Evolutionary conservation across 78 protist species (phyloP).

Genomic region (Dictyostelium capitatum): DNA sequence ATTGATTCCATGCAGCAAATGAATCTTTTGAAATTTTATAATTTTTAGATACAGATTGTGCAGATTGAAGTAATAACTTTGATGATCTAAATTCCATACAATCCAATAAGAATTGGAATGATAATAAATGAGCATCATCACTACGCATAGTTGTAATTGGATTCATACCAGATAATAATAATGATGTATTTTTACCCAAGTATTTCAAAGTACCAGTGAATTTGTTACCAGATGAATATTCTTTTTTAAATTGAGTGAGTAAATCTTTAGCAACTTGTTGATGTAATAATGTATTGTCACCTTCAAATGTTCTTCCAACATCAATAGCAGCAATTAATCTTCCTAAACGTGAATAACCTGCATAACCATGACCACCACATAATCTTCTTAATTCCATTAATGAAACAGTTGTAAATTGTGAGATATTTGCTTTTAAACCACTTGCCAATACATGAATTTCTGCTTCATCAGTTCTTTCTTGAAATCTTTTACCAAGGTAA

Average conservation of each 20-base stretch:
- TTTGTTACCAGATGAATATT: conserved; percentile 44
- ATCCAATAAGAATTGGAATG: conserved; percentile 26
- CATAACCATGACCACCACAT: conserved; percentile 94
- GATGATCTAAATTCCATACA: conserved; percentile 68
- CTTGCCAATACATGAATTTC: conserved; percentile 73
- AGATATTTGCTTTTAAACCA: conserved; percentile 37
- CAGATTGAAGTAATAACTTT: conserved; percentile 40
- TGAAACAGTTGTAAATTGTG: conserved; percentile 11
- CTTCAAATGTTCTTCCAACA: conserved; percentile 79
- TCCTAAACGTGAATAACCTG: conserved; percentile 39
- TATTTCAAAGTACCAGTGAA: conserved; percentile 74
- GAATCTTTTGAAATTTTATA: conserved; percentile 44
- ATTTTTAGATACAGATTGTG: conserved; percentile 49
- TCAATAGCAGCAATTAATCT: background rate
- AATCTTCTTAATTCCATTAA: conserved; percentile 61
- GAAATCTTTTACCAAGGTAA: conserved; percentile 21
- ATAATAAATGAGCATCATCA: conserved; percentile 40
- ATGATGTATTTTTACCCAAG: conserved; percentile 53
- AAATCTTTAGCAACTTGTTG: conserved; percentile 88
- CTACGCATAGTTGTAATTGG: conserved; percentile 44
- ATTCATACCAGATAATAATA: conserved; percentile 30
- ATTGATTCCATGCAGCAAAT: conserved; percentile 63
- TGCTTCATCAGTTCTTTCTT: conserved; percentile 47
- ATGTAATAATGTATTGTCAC: conserved; percentile 77
- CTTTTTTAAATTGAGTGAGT: conserved; percentile 75